Evolutionary conservation across 106 monocot species (phyloP).

Genomic region (Xerophyta viscosa): DNA sequence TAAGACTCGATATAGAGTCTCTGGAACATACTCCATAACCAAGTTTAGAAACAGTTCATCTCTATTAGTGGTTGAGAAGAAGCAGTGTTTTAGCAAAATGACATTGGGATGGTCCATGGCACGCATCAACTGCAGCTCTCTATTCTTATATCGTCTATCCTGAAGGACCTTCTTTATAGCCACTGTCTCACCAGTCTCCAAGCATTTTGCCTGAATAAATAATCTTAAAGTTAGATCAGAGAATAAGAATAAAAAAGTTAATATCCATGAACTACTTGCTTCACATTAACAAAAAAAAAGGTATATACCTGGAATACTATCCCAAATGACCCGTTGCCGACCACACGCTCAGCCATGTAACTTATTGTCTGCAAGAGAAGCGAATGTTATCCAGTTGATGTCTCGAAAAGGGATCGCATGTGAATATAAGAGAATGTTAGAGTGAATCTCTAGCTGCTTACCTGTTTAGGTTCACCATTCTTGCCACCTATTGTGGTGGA

Average conservation of each 20-base stretch:
- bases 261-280: too few relatives aligned
- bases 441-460: too few relatives aligned
- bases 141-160: slow-evolving; percentile 73
- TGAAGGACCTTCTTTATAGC: slow-evolving; percentile 81
- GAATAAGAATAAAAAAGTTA: neutral
- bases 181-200: slow-evolving; percentile 83
- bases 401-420: too few relatives aligned
- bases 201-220: slow-evolving; percentile 67
- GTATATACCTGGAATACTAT: slow-evolving; percentile 79
- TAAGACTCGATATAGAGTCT: slow-evolving; percentile 61
- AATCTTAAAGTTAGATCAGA: neutral
- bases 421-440: too few relatives aligned
- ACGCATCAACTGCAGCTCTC: slow-evolving; percentile 79
- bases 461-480: slow-evolving; percentile 73
- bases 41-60: slow-evolving; percentile 85
- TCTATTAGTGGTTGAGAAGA: slow-evolving; percentile 74
- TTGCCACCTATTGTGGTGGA: slow-evolving; percentile 78
- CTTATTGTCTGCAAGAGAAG: slow-evolving; percentile 64
- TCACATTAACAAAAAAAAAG: neutral
- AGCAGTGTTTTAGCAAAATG: slow-evolving; percentile 73
- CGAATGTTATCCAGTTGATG: too few relatives aligned
- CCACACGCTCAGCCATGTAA: slow-evolving; percentile 96
- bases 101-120: slow-evolving; percentile 76
- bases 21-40: slow-evolving; percentile 87
- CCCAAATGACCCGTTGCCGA: slow-evolving; percentile 90